These are phyloP conservation scores for Puccinia horiana DNA, from an alignment of 1,284 basidiomycete species.

Conservation along the genomic window DNA sequence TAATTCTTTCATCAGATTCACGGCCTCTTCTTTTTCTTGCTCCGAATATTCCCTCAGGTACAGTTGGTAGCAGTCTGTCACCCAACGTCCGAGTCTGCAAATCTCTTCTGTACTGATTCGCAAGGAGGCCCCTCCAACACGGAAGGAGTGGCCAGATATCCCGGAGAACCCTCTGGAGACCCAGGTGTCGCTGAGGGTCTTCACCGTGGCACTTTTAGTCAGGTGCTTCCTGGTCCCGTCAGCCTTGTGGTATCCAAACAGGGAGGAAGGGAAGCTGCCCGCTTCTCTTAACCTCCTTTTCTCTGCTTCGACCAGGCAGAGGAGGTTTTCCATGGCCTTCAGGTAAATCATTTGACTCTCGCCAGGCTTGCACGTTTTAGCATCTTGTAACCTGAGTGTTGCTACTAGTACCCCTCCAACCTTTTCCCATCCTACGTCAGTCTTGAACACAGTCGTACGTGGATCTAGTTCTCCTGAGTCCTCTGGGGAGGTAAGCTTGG, in stretches of 20 bases:
- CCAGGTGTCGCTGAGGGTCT: not conserved
- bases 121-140: conserved; percentile 21
- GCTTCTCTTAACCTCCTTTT: not conserved
- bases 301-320: not conserved
- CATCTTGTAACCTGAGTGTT: not conserved
- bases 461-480: too few species aligned
- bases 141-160: conserved; percentile 18
- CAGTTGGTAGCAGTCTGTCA: not conserved
- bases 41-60: not conserved
- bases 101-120: not conserved
- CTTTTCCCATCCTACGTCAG: not conserved
- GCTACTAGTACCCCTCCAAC: not conserved
- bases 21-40: not conserved
- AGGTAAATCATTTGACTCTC: too few species aligned
- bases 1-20: not conserved
- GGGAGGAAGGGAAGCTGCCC: not conserved
- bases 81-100: not conserved
- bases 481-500: not conserved
- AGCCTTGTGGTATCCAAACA: not conserved
- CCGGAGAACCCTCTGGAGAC: not conserved
- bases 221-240: not conserved
- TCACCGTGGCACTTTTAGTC: not conserved
- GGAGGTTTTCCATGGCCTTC: too few species aligned
- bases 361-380: not conserved
- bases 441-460: not conserved